phyloP scores from a whole-genome alignment of 2,329 filamentous ascomycete species.

The Whalleya microplaca region DNA sequence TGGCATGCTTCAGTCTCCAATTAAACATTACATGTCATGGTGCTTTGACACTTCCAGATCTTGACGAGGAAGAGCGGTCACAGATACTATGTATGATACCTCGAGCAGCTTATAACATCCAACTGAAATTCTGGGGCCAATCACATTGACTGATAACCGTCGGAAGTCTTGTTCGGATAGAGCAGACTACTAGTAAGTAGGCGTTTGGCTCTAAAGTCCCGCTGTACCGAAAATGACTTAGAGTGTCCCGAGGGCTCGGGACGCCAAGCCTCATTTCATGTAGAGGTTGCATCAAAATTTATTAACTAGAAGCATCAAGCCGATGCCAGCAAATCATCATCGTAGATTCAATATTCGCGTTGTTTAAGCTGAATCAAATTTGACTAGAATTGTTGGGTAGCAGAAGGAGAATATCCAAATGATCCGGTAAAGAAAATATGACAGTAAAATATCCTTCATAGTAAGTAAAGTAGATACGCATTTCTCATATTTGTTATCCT shows the following conservation, averaged over 20 bases:
- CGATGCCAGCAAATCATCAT: neutral
- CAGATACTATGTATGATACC: neutral
- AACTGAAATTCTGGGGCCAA: too few species aligned
- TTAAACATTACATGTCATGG: neutral
- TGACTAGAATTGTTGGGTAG: neutral
- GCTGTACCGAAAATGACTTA: neutral
- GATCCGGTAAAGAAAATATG: too few species aligned
- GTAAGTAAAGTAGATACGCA: too few species aligned
- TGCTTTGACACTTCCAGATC: neutral
- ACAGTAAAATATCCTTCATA: too few species aligned
- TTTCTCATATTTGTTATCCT: too few species aligned
- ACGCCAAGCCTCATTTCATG: neutral
- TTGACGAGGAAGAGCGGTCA: neutral
- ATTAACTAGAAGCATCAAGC: neutral
- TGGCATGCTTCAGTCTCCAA: neutral
- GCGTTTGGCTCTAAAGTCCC: neutral
- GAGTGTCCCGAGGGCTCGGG: neutral
- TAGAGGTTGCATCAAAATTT: neutral
- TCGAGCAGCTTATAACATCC: neutral
- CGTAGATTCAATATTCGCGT: too few species aligned
- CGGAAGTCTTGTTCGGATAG: neutral
- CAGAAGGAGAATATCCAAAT: too few species aligned
- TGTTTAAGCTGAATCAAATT: neutral
- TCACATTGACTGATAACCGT: neutral
- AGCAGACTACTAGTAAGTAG: neutral